Base-by-base conservation (phyloP, 78 protist genomes). In the Tieghemostelium lacteum region DNA sequence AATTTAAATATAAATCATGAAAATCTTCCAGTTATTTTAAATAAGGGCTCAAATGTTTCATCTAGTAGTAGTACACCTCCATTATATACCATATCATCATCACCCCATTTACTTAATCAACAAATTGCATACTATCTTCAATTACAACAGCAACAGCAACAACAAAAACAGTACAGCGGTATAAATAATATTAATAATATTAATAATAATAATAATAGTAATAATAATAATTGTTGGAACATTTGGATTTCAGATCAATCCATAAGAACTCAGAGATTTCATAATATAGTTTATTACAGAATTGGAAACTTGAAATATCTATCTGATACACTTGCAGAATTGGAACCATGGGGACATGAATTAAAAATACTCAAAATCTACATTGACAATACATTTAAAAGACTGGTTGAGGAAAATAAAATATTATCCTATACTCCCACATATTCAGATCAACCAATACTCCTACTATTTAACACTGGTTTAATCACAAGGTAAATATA, bases 331-430 rank as follows among this genome's bases (percentile, higher is more conserved):
- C 29, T 77, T 28, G 87, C 87, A 7, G 87, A 77, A 26, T 39
- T 62, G 4, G 87, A 77, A 36, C 75, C 74, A 5, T 77, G 87
- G 87, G 87, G 87, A 33, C 62, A 77, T 36, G 87, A 77, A 33
- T 52, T 77, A 20, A 77, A 77, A 77, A 49, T 78, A 8, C 20
- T 78, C 31, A 64, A 78, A 39, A 78, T 78, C 12, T 78, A 78
- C 33, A 37, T 78, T 0, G 88, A 78, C 49, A 78, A 78, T 31
- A 78, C 88, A n/a, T 78, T 78, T 40, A 78, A 78, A 37, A 24
- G 88, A 67, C 24, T 64, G 8, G 75, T 78, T 0, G 88, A 78
- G 19, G 88, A 78, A 45, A 78, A 66, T 67, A 78, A 78, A 45
- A 24, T 78, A 1, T 39, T 78, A 36, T 71, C 88, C 6, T 78